Percentiles rank a stretch among this genome's conserved stretches.
Evolutionary conservation across 495 filamentous ascomycete species (phyloP).

Genomic region (Podospora anserina): DNA sequence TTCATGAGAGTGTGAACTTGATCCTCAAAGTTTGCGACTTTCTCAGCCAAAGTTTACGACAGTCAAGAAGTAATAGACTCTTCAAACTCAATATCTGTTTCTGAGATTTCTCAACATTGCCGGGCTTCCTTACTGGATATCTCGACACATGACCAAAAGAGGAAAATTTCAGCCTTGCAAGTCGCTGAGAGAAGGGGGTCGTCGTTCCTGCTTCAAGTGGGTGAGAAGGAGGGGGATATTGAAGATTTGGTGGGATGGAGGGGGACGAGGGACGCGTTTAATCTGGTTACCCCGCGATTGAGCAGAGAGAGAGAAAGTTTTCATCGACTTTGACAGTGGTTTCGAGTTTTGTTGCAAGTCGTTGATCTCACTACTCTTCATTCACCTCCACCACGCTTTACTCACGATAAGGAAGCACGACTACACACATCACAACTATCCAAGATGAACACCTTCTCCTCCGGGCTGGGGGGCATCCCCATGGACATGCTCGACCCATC

Average conservation of each 20-base stretch:
- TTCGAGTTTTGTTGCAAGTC: too few species aligned
- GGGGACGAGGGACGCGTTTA: too few species aligned
- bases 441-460: neutral
- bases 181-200: neutral
- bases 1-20: neutral
- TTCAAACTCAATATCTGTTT: neutral
- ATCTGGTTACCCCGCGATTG: too few species aligned
- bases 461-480: neutral
- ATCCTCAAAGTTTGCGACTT: neutral
- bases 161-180: neutral
- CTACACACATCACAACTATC: neutral
- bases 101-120: neutral
- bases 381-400: too few species aligned
- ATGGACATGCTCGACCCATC: slow-evolving; percentile 20
- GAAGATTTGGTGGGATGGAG: neutral
- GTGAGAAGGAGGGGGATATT: neutral
- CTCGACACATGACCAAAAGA: neutral
- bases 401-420: too few species aligned
- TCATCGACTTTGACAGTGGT: too few species aligned
- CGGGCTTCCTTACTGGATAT: neutral
- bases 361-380: too few species aligned
- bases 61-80: neutral
- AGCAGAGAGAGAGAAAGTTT: too few species aligned
- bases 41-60: neutral
- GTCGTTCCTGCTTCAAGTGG: neutral